phyloP scores from a whole-genome alignment of 768 basidiomycete species.

The Tulasnella sp. region DNA sequence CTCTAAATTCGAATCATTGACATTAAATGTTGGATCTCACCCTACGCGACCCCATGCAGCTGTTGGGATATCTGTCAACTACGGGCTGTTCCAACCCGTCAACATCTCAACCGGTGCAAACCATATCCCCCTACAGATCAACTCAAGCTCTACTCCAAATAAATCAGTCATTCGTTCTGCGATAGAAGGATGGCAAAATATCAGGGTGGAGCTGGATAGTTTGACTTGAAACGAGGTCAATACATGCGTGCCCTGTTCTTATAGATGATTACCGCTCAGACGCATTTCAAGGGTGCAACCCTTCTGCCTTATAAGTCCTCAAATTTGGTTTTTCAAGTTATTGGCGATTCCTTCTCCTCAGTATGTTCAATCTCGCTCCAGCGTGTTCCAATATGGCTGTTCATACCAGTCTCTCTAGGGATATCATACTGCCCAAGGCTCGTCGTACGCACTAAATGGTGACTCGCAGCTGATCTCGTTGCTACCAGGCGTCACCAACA shows the following conservation, averaged over 20 bases:
- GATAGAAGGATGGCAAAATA: constrained; percentile 48
- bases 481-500: constrained; percentile 38
- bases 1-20: constrained; percentile 32
- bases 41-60: constrained; percentile 38
- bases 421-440: constrained; percentile 35
- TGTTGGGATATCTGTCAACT: constrained; percentile 39
- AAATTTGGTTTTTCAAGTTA: constrained; percentile 40
- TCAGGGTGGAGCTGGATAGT: constrained; percentile 41
- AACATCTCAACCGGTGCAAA: constrained; percentile 40
- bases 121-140: constrained; percentile 29
- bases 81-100: constrained; percentile 34
- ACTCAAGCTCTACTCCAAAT: constrained; percentile 26
- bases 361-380: constrained; percentile 26
- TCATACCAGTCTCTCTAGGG: constrained; percentile 29
- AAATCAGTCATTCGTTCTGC: constrained; percentile 29
- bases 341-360: constrained; percentile 46
- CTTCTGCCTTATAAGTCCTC: constrained; percentile 37
- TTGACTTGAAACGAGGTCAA: constrained; percentile 37
- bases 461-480: background rate
- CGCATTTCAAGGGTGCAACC: constrained; percentile 31
- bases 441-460: background rate
- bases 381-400: background rate
- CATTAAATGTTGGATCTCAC: constrained; percentile 37
- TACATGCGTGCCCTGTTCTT: background rate
- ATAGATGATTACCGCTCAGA: background rate